Evolutionary conservation across 2,329 filamentous ascomycete species (phyloP), one percentile per base, ranked within the genome.

Genomic region (Ploettnerulaceae sp.): DNA sequence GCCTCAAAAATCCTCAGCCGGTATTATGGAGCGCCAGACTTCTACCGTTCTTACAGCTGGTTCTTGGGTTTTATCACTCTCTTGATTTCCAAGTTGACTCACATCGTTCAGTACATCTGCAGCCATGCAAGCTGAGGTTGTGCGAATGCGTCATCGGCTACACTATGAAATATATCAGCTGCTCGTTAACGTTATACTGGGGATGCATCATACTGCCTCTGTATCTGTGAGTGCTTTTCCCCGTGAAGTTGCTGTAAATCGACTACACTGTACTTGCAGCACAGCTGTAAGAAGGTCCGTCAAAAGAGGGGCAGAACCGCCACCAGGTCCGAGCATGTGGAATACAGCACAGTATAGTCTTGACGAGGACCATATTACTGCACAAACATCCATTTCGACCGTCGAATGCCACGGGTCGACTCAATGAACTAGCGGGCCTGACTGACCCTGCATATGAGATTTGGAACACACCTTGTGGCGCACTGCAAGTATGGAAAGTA

Each of bases 371-470:
- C 51, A 96, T n/a, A n/a, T n/a, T n/a, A n/a, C 72, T 1, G 90
- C 90, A 62, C 89, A 95, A 80, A 96, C n/a, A n/a, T 93, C 69
- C 96, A 95, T 67, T 95, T 95, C 66, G 86, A 93, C 52, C 89
- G 82, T 41, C 89, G 81, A 5, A 83, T 77, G 11, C 82, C 81
- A 32, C 89, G 83, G 25, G 95, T 76, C 2, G 76, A 73, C 56
- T 94, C 89, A 66, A 95, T 86, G 56, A 86, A 79, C 85, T 85
- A 89, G 69, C 89, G 89, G 47, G 84, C 87, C 32, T 46, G 34
- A 2, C 3, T 8, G 7, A 4, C 17, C 39, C 6, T 39, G 35
- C 12, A 7, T 17, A 7, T 4, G 8, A 11, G 7, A 11, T 5
- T n/a, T 21, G 14, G 17, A 5, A 21, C 9, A 6, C 24, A 45